phyloP scores from a whole-genome alignment of 352 stramenopile genomes.

The Pythium aristosporum region DNA sequence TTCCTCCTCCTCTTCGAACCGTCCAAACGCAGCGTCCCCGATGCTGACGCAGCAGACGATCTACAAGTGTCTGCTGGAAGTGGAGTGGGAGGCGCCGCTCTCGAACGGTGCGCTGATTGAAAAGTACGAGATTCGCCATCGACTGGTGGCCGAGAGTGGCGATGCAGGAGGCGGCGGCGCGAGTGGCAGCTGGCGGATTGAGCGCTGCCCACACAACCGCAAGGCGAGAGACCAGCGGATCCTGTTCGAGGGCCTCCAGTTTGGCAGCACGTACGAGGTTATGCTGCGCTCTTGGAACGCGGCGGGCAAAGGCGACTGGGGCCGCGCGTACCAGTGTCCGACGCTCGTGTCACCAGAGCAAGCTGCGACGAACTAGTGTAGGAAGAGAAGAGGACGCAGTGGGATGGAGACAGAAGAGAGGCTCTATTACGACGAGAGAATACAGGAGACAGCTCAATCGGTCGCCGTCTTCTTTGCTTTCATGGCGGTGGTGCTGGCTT shows the following conservation, averaged over 20 bases:
- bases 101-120: slow-evolving; percentile 71
- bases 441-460: background rate
- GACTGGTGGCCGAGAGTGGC: slow-evolving; percentile 34
- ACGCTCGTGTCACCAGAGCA: slow-evolving; percentile 39
- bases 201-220: slow-evolving; percentile 42
- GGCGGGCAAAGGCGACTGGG: slow-evolving; percentile 61
- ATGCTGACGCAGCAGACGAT: slow-evolving; percentile 33
- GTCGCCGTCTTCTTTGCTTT: slow-evolving; percentile 14
- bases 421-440: background rate
- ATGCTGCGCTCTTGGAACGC: slow-evolving; percentile 61
- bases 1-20: slow-evolving; percentile 2
- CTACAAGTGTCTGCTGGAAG: slow-evolving; percentile 51
- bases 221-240: slow-evolving; percentile 38
- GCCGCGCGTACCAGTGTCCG: slow-evolving; percentile 35
- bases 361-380: background rate
- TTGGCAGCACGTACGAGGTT: slow-evolving; percentile 60
- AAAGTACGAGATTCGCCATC: slow-evolving; percentile 70
- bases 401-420: background rate
- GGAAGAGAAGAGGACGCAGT: too few species aligned
- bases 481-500: slow-evolving; percentile 12
- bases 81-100: slow-evolving; percentile 56
- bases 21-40: background rate
- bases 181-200: slow-evolving; percentile 36
- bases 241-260: slow-evolving; percentile 52
- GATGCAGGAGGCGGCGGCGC: slow-evolving; percentile 9